These are phyloP conservation scores for Hygrocybe punicea DNA, from an alignment of 768 basidiomycete species.

Conservation along the genomic window DNA sequence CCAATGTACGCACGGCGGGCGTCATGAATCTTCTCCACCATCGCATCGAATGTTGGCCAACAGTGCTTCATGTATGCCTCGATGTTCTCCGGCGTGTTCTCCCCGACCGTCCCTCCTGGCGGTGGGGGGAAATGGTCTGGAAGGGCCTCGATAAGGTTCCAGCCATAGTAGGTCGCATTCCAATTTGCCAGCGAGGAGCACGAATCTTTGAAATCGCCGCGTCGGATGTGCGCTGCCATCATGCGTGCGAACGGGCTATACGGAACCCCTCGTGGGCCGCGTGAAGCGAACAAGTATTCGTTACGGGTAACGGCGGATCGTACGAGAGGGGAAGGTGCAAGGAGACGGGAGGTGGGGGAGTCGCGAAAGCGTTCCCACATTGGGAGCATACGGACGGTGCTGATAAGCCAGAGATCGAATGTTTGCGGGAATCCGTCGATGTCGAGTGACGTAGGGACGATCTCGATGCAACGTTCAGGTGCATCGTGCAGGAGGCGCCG, in stretches of 20 bases:
- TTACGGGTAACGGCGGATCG: conserved; percentile 43
- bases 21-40: too few relatives aligned
- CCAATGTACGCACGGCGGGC: too few relatives aligned
- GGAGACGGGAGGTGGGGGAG: conserved; percentile 42
- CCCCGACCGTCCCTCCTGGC: conserved; percentile 31
- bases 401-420: conserved; percentile 48
- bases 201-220: conserved; percentile 47
- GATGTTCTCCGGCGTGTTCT: conserved; percentile 40
- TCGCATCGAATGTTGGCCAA: conserved; percentile 35
- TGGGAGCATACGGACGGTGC: conserved; percentile 35
- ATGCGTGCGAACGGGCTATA: conserved; percentile 43
- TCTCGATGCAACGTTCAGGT: conserved; percentile 42
- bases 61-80: conserved; percentile 44
- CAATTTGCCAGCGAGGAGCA: conserved; percentile 43
- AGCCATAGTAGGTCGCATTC: conserved; percentile 47
- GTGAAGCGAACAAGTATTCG: conserved; percentile 40
- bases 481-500: conserved; percentile 37
- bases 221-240: conserved; percentile 50
- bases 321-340: conserved; percentile 44
- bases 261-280: conserved; percentile 21
- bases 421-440: conserved; percentile 42
- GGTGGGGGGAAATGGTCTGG: conserved; percentile 45
- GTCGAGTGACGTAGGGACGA: conserved; percentile 28
- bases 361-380: conserved; percentile 45
- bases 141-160: conserved; percentile 45